These are phyloP conservation scores for Claviceps sp. DNA, from an alignment of 2,329 filamentous ascomycete genomes.

Conservation along the genomic window DNA sequence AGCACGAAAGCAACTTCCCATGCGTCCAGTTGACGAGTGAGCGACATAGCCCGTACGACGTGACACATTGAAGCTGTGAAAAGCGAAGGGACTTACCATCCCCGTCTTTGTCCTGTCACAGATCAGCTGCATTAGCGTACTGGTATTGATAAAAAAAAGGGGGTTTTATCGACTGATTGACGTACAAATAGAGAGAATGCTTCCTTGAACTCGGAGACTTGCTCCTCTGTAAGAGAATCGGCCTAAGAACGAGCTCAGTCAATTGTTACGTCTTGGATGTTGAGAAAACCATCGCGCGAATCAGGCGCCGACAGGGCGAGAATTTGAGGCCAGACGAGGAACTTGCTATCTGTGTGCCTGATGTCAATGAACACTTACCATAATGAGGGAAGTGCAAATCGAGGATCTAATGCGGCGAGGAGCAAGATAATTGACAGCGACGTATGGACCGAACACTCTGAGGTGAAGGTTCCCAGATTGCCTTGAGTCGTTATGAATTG, in stretches of 20 bases:
- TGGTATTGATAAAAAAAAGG: neutral
- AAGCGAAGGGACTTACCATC: slow-evolving; percentile 53
- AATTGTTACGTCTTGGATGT: slow-evolving; percentile 9
- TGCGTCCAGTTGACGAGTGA: neutral
- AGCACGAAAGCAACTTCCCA: neutral
- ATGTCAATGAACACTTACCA: slow-evolving; percentile 4
- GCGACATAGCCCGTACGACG: neutral
- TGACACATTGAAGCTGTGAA: neutral
- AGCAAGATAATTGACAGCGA: neutral
- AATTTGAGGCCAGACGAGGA: neutral
- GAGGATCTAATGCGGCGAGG: neutral
- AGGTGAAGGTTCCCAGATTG: neutral
- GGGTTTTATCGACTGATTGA: slow-evolving; percentile 7
- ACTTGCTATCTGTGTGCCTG: neutral
- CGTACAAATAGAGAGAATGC: slow-evolving; percentile 99
- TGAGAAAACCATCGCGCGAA: neutral
- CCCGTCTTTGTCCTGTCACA: slow-evolving; percentile 70
- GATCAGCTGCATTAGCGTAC: slow-evolving; percentile 1
- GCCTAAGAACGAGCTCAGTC: slow-evolving; percentile 43
- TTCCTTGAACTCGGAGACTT: slow-evolving; percentile 99
- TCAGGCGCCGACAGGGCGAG: slow-evolving; percentile 1
- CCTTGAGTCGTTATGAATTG: no score
- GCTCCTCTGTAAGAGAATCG: slow-evolving; percentile 97
- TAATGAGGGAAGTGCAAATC: neutral
- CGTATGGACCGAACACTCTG: neutral